These are phyloP conservation scores for Boeremia exigua DNA, from an alignment of 2,329 filamentous ascomycete species.

Conservation along the genomic window DNA sequence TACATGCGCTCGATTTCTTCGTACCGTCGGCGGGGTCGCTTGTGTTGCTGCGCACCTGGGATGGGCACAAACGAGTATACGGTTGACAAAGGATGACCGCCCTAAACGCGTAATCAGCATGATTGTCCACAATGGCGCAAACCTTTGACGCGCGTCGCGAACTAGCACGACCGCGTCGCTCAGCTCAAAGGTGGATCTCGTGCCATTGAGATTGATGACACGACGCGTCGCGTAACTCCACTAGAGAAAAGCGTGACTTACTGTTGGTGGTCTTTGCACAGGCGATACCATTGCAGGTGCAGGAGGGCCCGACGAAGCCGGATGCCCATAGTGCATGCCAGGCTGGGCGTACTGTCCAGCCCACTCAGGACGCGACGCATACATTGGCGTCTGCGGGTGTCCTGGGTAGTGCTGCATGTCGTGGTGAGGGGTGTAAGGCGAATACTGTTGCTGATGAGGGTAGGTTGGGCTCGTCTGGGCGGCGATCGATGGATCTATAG, in stretches of 20 bases:
- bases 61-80: constrained; percentile 99
- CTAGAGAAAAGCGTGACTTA: constrained; percentile 51
- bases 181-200: not conserved
- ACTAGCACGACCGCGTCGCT: not conserved
- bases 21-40: constrained; percentile 88
- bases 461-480: constrained; percentile 92
- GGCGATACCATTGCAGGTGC: constrained; percentile 65
- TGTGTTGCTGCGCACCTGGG: constrained; percentile 95
- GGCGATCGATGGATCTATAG: constrained; percentile 99
- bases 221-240: not conserved
- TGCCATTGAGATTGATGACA: not conserved
- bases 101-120: constrained; percentile 41
- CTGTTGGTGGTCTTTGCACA: constrained; percentile 66
- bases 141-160: not conserved
- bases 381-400: constrained; percentile 65
- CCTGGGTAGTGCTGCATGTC: constrained; percentile 82
- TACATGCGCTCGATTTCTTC: constrained; percentile 99
- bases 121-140: not conserved
- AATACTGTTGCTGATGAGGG: constrained; percentile 79
- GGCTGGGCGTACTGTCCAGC: constrained; percentile 61
- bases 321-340: constrained; percentile 57
- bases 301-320: constrained; percentile 63
- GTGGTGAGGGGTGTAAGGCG: constrained; percentile 83
- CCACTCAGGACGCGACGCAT: constrained; percentile 75
- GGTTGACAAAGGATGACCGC: constrained; percentile 66